A percentile compares a stretch with the other conserved stretches of the same genome.
These are phyloP conservation scores for Phytophthora vignae DNA, from an alignment of 352 stramenopile species.

Conservation along the genomic window DNA sequence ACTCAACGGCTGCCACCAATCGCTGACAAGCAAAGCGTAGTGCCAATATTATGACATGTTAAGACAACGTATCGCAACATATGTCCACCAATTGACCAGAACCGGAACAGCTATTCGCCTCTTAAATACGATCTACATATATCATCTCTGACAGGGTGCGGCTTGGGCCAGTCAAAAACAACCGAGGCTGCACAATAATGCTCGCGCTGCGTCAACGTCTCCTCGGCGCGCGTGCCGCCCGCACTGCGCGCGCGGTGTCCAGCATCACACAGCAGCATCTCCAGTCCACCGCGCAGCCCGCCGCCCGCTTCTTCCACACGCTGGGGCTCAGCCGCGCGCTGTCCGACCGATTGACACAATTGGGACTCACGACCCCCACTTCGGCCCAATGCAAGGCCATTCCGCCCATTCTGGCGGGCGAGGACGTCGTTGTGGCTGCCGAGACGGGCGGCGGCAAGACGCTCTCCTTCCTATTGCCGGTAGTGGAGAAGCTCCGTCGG, in stretches of 20 bases:
- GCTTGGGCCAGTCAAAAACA: slow-evolving; percentile 14
- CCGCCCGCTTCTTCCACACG: slow-evolving; percentile 58
- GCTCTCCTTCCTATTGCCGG: slow-evolving; percentile 94
- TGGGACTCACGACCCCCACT: slow-evolving; percentile 58
- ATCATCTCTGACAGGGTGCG: too few relatives aligned
- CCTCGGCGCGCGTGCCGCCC: not conserved
- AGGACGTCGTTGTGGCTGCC: slow-evolving; percentile 93
- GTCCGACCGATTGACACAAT: slow-evolving; percentile 41
- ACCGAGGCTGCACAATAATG: not conserved
- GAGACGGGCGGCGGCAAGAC: slow-evolving; percentile 97
- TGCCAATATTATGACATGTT: slow-evolving; percentile 2
- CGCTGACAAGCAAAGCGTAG: slow-evolving; percentile 1
- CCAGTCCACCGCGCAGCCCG: not conserved
- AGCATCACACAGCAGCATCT: slow-evolving; percentile 3
- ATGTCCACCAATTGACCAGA: slow-evolving; percentile 9
- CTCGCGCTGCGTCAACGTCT: slow-evolving; percentile 16
- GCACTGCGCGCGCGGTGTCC: not conserved
- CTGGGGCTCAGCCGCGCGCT: slow-evolving; percentile 55
- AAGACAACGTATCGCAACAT: slow-evolving; percentile 6
- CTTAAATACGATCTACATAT: not conserved
- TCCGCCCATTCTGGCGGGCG: slow-evolving; percentile 52
- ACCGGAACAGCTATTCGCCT: not conserved
- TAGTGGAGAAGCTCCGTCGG: slow-evolving; percentile 61
- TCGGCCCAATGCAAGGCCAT: slow-evolving; percentile 67
- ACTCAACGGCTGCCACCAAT: not conserved